Base-by-base conservation (phyloP, 108 stramenopile species). In the Schizochytrium sp. region DNA sequence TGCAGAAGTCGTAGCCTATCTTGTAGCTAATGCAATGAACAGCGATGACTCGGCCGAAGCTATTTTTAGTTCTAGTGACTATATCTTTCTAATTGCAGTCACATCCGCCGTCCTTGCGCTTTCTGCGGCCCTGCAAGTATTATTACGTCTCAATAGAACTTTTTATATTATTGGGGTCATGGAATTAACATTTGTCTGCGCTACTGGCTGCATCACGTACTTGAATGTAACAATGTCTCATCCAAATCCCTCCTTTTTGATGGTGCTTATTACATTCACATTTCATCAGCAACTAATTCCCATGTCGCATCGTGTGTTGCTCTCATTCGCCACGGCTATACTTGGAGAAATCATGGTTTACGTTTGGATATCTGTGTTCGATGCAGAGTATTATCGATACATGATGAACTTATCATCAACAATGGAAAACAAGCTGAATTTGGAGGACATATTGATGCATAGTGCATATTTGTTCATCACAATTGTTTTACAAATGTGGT, bases 271-370 rank as follows among this genome's bases (percentile, higher is more conserved):
- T 8, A 83, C 76, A 56, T 83, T 83, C 40, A 5, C 55, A 47
- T 83, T 83, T 53, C 47, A 83, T 28, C 53, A 55, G 76, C 76
- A 83, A 53, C 76, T 83, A 47, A 83, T 83, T 47, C 76, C 76
- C 38, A 17, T 83, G 28, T 5, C 53, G 76, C 76, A 83, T 28
- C 76, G 76, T 28, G 38, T 83, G 50, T 10, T 83, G 50, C 28
- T 83, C 15, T 38, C 76, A 8, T 5, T 50, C 5, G 3, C 28
- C 5, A 53, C 28, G 10, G 49, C 76, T 38, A 19, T 83, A 17
- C 50, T 38, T n/a, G 53, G 50, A 5, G 76, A 49, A 40, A 53
- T 7, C 45, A 13, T 83, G 15, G 5, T 83, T 8, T 55, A 83
- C 72, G 72, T 72, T 15, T 28, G 28, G 28, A 28, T 28, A 28